Conservation (phyloP, 352 stramenopile genomes). For the Globisporangium spiculum region DNA sequence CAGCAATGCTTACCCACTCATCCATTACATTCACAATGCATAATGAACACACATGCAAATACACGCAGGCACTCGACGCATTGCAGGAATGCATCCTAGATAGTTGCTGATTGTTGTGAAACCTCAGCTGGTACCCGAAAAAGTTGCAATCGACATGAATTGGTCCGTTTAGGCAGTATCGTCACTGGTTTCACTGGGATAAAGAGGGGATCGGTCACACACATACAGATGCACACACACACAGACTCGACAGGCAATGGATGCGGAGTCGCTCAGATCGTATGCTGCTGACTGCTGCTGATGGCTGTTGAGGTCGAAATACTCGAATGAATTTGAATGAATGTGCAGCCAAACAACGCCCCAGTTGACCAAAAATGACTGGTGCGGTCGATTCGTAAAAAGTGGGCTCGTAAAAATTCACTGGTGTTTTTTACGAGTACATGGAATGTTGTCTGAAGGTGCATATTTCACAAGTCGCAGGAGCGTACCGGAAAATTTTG, state of each 20-base stretch:
- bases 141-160: constrained; percentile 90
- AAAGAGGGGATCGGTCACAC: background rate
- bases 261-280: background rate
- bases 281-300: background rate
- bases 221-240: constrained; percentile 3
- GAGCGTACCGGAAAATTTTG: too few species aligned
- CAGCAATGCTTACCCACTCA: background rate
- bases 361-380: background rate
- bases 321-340: constrained; percentile 1
- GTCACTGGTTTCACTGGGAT: constrained; percentile 54
- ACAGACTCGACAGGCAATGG: background rate
- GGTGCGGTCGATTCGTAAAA: background rate
- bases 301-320: background rate
- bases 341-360: background rate
- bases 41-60: constrained; percentile 8
- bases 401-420: background rate
- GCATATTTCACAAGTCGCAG: background rate
- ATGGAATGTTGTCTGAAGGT: background rate
- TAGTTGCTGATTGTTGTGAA: constrained; percentile 26
- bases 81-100: background rate
- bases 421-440: background rate
- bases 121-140: constrained; percentile 89
- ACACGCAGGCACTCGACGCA: background rate
- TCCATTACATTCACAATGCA: constrained; percentile 3
- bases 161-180: constrained; percentile 80